Conservation (phyloP, 371 early-diverging fungal species). For the Actinomucor elegans region DNA sequence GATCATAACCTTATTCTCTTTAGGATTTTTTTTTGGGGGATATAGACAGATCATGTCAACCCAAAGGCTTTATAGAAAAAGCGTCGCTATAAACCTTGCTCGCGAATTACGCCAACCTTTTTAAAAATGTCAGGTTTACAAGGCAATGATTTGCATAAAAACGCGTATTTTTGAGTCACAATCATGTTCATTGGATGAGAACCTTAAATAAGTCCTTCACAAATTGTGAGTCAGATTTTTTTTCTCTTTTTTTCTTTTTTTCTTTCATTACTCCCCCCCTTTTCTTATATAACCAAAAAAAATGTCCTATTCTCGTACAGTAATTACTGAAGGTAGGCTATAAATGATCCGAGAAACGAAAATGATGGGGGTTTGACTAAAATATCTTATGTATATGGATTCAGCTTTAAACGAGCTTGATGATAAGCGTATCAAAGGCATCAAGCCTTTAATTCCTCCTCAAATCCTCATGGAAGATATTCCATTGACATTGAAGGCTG, state of each 20-base stretch:
- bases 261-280: neutral
- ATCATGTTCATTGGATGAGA: slow-evolving; percentile 5
- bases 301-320: slow-evolving; percentile 20
- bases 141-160: too few relatives aligned
- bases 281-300: too few relatives aligned
- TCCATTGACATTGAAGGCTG: slow-evolving; percentile 62
- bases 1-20: too few relatives aligned
- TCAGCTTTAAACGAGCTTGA: slow-evolving; percentile 89
- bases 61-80: too few relatives aligned
- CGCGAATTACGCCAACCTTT: too few relatives aligned
- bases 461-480: slow-evolving; percentile 92
- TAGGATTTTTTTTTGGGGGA: too few relatives aligned
- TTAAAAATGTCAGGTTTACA: too few relatives aligned
- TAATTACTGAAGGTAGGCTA: slow-evolving; percentile 28
- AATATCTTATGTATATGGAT: neutral
- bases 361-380: too few relatives aligned
- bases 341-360: too few relatives aligned
- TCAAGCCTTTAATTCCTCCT: slow-evolving; percentile 92
- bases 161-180: neutral
- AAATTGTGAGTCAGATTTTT: slow-evolving; percentile 19
- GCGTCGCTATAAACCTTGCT: too few relatives aligned
- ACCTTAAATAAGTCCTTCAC: neutral
- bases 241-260: neutral
- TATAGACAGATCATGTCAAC: too few relatives aligned
- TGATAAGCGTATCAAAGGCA: slow-evolving; percentile 86